Conservation (phyloP, 176 grass and related monocot species). For the Elaeis guineensis region DNA sequence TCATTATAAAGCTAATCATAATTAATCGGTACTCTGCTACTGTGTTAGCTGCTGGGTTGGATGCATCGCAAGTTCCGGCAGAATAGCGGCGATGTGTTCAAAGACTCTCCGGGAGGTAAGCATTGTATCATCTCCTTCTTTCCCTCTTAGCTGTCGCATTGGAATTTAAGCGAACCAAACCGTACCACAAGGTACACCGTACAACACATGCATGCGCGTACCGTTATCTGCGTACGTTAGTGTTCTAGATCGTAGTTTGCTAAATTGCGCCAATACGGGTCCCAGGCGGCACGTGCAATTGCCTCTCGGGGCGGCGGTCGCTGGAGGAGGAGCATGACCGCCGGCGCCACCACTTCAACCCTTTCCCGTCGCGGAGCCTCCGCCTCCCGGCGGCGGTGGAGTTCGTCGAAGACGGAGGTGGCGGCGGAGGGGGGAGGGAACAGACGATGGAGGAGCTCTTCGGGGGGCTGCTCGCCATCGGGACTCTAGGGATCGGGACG, state of each 20-base stretch:
- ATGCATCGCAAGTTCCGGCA: constrained; percentile 88
- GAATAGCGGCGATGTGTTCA: constrained; percentile 61
- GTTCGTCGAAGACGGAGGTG: not conserved
- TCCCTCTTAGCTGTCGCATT: not conserved
- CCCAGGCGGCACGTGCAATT: constrained; percentile 53
- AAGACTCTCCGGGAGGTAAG: constrained; percentile 39
- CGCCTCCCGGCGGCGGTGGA: constrained; percentile 12
- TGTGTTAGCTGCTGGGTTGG: constrained; percentile 78
- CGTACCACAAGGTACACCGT: not conserved
- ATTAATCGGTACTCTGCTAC: not conserved
- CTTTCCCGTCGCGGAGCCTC: constrained; percentile 9
- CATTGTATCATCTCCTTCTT: constrained; percentile 19
- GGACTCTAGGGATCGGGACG: constrained; percentile 28
- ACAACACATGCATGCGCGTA: not conserved
- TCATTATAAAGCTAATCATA: too few species aligned
- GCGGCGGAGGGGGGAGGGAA: not conserved
- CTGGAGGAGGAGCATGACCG: constrained; percentile 30
- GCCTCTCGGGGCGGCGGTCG: constrained; percentile 42
- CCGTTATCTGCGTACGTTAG: not conserved
- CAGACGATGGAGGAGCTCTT: not conserved
- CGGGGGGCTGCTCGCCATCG: constrained; percentile 26
- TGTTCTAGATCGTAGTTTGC: not conserved
- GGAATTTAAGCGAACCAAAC: not conserved
- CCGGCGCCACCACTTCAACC: constrained; percentile 4
- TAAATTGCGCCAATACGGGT: not conserved